Conservation (phyloP, 2,329 filamentous ascomycete species). For the Tympanopsis confertula region DNA sequence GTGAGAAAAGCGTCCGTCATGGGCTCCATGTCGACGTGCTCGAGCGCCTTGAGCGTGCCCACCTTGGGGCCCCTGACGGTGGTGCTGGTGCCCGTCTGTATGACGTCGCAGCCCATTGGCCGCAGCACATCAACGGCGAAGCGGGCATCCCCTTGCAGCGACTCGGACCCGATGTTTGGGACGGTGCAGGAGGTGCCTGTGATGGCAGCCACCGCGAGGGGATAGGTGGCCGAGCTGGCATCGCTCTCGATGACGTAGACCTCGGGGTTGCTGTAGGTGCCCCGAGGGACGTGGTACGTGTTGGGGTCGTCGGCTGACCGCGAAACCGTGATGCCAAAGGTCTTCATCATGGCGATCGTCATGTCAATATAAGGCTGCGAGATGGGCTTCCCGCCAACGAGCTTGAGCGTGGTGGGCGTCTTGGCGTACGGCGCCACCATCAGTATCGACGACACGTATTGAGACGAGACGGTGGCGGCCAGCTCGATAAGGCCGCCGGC, state of each 20-base stretch:
- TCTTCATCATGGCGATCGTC: conserved; percentile 94
- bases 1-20: conserved; percentile 99
- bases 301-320: conserved; percentile 69
- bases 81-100: conserved; percentile 75
- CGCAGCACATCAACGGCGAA: conserved; percentile 82
- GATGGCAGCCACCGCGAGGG: conserved; percentile 84
- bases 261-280: conserved; percentile 68
- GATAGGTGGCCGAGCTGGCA: conserved; percentile 94
- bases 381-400: conserved; percentile 94
- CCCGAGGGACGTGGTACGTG: conserved; percentile 87
- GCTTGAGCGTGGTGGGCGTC: conserved; percentile 62
- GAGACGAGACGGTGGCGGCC: conserved; percentile 92
- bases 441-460: conserved; percentile 92
- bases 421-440: conserved; percentile 98
- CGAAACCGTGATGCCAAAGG: conserved; percentile 74
- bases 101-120: conserved; percentile 87
- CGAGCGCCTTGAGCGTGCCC: conserved; percentile 63
- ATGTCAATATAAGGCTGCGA: conserved; percentile 97
- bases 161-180: conserved; percentile 86
- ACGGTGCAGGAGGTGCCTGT: conserved; percentile 92
- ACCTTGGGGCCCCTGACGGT: conserved; percentile 79
- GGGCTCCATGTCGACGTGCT: conserved; percentile 90
- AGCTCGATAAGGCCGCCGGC: conserved; percentile 80
- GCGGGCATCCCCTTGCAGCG: conserved; percentile 85
- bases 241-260: conserved; percentile 93